These are phyloP conservation scores for Venustampulla echinocandica DNA, from an alignment of 495 filamentous ascomycete species.

Conservation along the genomic window DNA sequence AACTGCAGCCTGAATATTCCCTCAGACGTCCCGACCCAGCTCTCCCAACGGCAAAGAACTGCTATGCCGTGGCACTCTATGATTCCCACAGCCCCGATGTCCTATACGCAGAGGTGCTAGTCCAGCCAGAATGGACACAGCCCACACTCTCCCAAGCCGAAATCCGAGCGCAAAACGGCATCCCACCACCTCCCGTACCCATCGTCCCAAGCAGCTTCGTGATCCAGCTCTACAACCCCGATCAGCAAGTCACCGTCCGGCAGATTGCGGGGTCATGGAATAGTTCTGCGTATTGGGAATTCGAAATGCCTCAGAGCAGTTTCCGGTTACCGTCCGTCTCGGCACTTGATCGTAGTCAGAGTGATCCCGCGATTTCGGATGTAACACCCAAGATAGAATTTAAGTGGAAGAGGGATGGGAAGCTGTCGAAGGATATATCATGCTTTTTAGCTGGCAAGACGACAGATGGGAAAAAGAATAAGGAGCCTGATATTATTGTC, in stretches of 20 bases:
- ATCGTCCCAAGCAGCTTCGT: constrained; percentile 69
- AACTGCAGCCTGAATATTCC: constrained; percentile 68
- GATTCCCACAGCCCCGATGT: constrained; percentile 75
- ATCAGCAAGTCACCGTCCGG: constrained; percentile 67
- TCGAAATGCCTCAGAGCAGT: constrained; percentile 80
- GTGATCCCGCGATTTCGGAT: constrained; percentile 56
- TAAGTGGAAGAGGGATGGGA: constrained; percentile 86
- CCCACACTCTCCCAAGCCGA: constrained; percentile 72
- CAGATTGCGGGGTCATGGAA: constrained; percentile 70
- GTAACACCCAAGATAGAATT: constrained; percentile 75
- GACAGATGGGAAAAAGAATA: constrained; percentile 60
- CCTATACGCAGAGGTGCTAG: constrained; percentile 78
- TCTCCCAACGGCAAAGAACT: constrained; percentile 60
- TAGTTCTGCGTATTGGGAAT: constrained; percentile 73
- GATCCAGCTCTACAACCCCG: constrained; percentile 89
- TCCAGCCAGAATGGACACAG: constrained; percentile 76
- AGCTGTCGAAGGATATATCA: constrained; percentile 68
- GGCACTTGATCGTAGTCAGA: constrained; percentile 64
- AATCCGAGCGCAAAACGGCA: constrained; percentile 53
- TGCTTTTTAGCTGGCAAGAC: constrained; percentile 74
- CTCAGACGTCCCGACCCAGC: constrained; percentile 66
- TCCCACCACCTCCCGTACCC: constrained; percentile 60
- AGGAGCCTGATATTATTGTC: constrained; percentile 90
- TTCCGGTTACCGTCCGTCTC: constrained; percentile 74
- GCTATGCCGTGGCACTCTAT: constrained; percentile 77